Evolutionary conservation across 2,329 filamentous ascomycete species (phyloP).

Genomic region (Stromatinia cepivora): DNA sequence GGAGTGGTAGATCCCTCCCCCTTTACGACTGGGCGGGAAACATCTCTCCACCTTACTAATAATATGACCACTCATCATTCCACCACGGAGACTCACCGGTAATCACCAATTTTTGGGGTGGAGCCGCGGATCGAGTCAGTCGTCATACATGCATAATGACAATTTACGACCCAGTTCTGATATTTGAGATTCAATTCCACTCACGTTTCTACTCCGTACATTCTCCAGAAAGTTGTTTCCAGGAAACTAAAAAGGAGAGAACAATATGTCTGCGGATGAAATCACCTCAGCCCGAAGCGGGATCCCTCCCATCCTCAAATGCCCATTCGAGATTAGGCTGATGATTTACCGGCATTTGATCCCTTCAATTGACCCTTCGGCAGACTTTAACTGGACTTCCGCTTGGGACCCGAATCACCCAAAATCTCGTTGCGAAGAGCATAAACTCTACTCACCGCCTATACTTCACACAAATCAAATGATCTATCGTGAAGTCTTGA

Average conservation of each 20-base stretch:
- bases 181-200: constrained; percentile 14
- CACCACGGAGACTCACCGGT: constrained; percentile 17
- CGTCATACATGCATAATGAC: constrained; percentile 24
- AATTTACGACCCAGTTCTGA: background rate
- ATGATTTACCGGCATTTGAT: constrained; percentile 23
- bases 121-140: constrained; percentile 21
- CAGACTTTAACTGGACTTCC: constrained; percentile 19
- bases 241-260: background rate
- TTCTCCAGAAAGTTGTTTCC: background rate
- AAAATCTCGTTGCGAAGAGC: constrained; percentile 18
- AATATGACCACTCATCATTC: constrained; percentile 20
- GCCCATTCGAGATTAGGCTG: constrained; percentile 22
- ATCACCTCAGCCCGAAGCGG: constrained; percentile 2
- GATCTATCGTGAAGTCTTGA: constrained; percentile 23
- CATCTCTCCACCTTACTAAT: constrained; percentile 17
- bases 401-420: constrained; percentile 22
- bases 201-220: constrained; percentile 10
- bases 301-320: constrained; percentile 20
- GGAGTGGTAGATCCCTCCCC: constrained; percentile 11
- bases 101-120: constrained; percentile 19
- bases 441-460: constrained; percentile 20
- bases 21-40: constrained; percentile 15
- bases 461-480: constrained; percentile 21
- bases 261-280: constrained; percentile 5
- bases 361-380: constrained; percentile 20